These are phyloP conservation scores for Camellia sinensis DNA, from an alignment of 148 eudicot species.

Conservation along the genomic window DNA sequence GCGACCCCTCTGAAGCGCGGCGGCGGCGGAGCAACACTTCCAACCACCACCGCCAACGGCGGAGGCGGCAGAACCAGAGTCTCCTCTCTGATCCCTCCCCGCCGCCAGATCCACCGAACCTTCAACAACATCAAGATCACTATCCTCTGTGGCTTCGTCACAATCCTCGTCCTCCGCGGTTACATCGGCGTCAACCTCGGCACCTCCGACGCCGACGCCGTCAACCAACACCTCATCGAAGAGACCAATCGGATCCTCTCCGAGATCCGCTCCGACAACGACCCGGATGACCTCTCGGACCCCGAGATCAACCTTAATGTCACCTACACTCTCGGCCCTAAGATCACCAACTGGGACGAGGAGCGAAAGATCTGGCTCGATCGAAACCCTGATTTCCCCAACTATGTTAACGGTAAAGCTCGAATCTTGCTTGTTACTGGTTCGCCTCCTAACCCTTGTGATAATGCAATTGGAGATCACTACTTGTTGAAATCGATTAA, in stretches of 20 bases:
- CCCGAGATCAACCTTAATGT: slow-evolving; percentile 23
- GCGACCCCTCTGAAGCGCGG: slow-evolving; percentile 33
- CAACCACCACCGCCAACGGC: slow-evolving; percentile 31
- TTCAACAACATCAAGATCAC: slow-evolving; percentile 79
- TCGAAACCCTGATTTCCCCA: slow-evolving; percentile 50
- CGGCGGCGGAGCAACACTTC: slow-evolving; percentile 17
- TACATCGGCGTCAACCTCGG: slow-evolving; percentile 65
- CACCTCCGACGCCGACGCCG: slow-evolving; percentile 39
- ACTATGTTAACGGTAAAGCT: slow-evolving; percentile 34
- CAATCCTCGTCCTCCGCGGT: slow-evolving; percentile 87
- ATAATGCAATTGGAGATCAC: slow-evolving; percentile 73
- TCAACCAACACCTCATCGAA: slow-evolving; percentile 45
- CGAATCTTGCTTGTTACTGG: slow-evolving; percentile 70
- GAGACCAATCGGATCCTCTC: slow-evolving; percentile 72
- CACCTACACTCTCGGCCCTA: slow-evolving; percentile 56
- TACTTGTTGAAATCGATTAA: slow-evolving; percentile 61
- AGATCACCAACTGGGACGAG: slow-evolving; percentile 49
- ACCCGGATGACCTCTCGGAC: slow-evolving; percentile 24
- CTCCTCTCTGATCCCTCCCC: slow-evolving; percentile 31
- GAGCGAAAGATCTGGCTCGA: slow-evolving; percentile 49
- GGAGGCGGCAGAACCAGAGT: slow-evolving; percentile 25
- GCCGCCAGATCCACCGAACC: slow-evolving; percentile 54
- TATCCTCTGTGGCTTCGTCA: slow-evolving; percentile 72
- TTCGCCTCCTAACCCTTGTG: slow-evolving; percentile 70
- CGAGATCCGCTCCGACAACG: slow-evolving; percentile 70